Evolutionary conservation across 345 rosid genomes (phyloP), one percentile per base, ranked within the genome.

Genomic region (Rhizophora apiculata): DNA sequence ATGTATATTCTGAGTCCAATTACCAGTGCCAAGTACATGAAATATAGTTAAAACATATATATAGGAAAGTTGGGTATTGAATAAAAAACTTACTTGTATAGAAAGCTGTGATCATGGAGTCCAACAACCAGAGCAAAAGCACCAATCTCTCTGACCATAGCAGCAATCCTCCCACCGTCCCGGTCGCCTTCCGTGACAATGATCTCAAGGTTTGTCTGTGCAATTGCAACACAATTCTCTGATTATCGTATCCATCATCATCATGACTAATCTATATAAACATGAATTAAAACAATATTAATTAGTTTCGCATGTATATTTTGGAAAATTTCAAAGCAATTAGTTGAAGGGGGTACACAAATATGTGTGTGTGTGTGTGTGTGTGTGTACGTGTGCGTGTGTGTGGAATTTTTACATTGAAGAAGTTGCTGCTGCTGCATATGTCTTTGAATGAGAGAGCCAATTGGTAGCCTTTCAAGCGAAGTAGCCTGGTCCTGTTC

Each of bases 81-180:
- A 24, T 8, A 49, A 57, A 5, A 4, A 69, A 69, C 86, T 82
- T 75, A 88, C 98, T 67, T 91, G 90, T 94, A 82, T n/a, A 94
- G 90, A 74, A 94, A 94, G 85, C 98, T 94, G 34, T 78, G 82
- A 11, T 84, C 86, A 81, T 94, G 98, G 76, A 94, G 96, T 34
- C 98, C 98, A 56, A 89, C 86, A 53, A 93, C 92, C 64, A 93
- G 88, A 18, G 83, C 80, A n/a, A 85, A 86, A 22, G 98, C 94
- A 65, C 94, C 94, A 59, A 87, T 85, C 76, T 89, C 89, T 67
- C 91, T 78, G n/a, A 89, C 92, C 63, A 83, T 73, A 21, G 85
- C 77, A 24, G 83, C 84, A 29, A 94, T 88, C 82, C 64, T 91
- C 24, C 65, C 65, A 31, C 96, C 97, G 53, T 88, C 90, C 62